Evolutionary conservation across 2,329 filamentous ascomycete genomes (phyloP).

Genomic region (Lachnellula occidentalis): DNA sequence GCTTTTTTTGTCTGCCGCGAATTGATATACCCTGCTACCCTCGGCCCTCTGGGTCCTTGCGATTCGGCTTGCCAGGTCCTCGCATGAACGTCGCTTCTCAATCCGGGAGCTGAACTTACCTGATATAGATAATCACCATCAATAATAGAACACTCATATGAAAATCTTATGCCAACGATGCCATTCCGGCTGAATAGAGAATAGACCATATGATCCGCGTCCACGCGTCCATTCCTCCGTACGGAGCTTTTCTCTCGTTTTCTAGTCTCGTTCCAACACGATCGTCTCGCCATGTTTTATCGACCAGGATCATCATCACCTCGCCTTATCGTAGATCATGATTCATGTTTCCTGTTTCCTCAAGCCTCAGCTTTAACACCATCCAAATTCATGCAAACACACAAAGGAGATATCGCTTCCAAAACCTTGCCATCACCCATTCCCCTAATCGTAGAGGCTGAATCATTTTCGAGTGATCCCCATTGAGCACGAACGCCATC

Average conservation of each 20-base stretch:
- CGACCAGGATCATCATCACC: slow-evolving; percentile 9
- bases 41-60: neutral
- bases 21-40: neutral
- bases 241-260: neutral
- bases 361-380: slow-evolving; percentile 9
- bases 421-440: slow-evolving; percentile 1
- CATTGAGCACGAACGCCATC: neutral
- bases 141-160: slow-evolving; percentile 26
- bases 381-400: slow-evolving; percentile 20
- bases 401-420: slow-evolving; percentile 4
- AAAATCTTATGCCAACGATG: slow-evolving; percentile 19
- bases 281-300: slow-evolving; percentile 6
- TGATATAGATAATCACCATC: slow-evolving; percentile 20
- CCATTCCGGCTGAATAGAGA: slow-evolving; percentile 13
- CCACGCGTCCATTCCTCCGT: slow-evolving; percentile 17
- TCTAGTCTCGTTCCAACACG: slow-evolving; percentile 5
- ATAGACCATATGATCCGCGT: slow-evolving; percentile 9
- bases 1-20: too few relatives aligned
- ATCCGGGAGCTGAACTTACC: slow-evolving; percentile 16
- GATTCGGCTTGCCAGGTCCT: slow-evolving; percentile 8
- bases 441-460: slow-evolving; percentile 8
- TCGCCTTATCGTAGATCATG: slow-evolving; percentile 16
- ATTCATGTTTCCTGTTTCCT: slow-evolving; percentile 13
- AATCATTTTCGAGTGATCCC: slow-evolving; percentile 16
- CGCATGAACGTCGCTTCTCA: slow-evolving; percentile 24